phyloP scores from a whole-genome alignment of 352 stramenopile genomes.

The Pythium apleroticum region DNA sequence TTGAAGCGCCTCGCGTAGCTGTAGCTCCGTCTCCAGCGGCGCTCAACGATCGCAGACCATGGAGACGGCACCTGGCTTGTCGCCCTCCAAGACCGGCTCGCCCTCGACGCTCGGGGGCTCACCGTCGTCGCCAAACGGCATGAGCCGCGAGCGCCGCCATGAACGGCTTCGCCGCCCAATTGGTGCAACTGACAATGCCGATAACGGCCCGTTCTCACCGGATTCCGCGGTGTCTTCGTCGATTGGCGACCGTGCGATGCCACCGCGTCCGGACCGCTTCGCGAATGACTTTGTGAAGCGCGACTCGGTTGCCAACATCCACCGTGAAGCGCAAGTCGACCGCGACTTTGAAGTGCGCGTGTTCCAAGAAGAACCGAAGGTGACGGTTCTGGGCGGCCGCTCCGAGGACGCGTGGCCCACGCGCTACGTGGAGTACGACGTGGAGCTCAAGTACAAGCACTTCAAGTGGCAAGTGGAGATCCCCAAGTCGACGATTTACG shows the following conservation, averaged over 20 bases:
- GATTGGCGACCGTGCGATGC: neutral
- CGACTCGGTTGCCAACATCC: slow-evolving; percentile 42
- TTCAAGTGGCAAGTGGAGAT: slow-evolving; percentile 87
- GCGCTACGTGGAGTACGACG: slow-evolving; percentile 83
- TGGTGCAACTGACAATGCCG: neutral
- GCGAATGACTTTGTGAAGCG: slow-evolving; percentile 48
- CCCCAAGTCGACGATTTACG: slow-evolving; percentile 77
- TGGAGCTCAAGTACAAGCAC: slow-evolving; percentile 79
- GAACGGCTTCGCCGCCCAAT: slow-evolving; percentile 5
- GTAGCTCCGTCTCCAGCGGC: neutral
- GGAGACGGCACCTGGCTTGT: slow-evolving; percentile 2
- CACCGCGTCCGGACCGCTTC: slow-evolving; percentile 29
- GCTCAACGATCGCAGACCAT: neutral
- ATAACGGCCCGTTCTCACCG: slow-evolving; percentile 18
- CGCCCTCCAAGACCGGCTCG: slow-evolving; percentile 21
- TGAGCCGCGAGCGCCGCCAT: neutral
- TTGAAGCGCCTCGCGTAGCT: slow-evolving; percentile 3
- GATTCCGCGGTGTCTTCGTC: slow-evolving; percentile 15
- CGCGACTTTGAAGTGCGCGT: slow-evolving; percentile 69
- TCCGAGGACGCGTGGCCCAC: slow-evolving; percentile 82
- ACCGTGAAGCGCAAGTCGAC: slow-evolving; percentile 36
- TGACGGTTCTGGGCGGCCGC: slow-evolving; percentile 61
- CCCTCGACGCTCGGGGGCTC: slow-evolving; percentile 20
- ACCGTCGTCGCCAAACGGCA: slow-evolving; percentile 1
- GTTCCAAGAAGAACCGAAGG: slow-evolving; percentile 63